Evolutionary conservation across 257 asterid genomes (phyloP).

Genomic region (Orobanche coerulescens): DNA sequence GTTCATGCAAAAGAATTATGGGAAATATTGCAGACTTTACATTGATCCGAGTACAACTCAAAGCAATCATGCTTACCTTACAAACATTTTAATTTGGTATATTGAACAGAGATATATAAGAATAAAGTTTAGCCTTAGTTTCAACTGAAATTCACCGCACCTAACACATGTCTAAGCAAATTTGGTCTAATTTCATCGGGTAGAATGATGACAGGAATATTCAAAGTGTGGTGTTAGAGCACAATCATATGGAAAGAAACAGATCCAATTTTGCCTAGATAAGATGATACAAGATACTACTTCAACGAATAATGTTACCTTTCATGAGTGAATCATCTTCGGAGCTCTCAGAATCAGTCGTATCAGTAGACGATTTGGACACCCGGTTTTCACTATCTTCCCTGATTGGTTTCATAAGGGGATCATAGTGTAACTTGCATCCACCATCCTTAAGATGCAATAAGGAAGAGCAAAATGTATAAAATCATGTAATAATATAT

Average conservation of each 20-base stretch:
- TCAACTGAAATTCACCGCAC: conserved; percentile 7
- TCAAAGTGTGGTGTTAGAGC: conserved; percentile 1
- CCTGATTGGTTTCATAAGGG: conserved; percentile 31
- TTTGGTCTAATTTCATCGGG: not conserved
- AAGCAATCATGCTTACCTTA: not conserved
- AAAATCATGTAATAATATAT: conserved; percentile 10
- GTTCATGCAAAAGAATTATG: not conserved
- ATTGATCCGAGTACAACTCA: not conserved
- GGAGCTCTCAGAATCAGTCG: conserved; percentile 40
- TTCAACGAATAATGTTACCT: conserved; percentile 37
- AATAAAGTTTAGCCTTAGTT: not conserved
- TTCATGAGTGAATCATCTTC: conserved; percentile 38
- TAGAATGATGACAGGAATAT: conserved; percentile 3
- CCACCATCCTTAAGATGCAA: conserved; percentile 35
- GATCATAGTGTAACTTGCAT: conserved; percentile 30
- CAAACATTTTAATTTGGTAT: not conserved
- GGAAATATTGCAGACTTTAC: not conserved
- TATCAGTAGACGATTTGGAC: conserved; percentile 37
- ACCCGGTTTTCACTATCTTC: conserved; percentile 36
- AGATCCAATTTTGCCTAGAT: not conserved
- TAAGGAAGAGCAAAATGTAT: conserved; percentile 36
- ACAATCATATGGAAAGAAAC: conserved; percentile 11
- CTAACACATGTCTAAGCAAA: conserved; percentile 14
- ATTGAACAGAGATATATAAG: not conserved
- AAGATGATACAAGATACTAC: conserved; percentile 18